A percentile compares a stretch with the other conserved stretches of the same genome.
Conservation (phyloP, 2,329 filamentous ascomycete genomes). For the Aspergillus novoparasiticus region DNA sequence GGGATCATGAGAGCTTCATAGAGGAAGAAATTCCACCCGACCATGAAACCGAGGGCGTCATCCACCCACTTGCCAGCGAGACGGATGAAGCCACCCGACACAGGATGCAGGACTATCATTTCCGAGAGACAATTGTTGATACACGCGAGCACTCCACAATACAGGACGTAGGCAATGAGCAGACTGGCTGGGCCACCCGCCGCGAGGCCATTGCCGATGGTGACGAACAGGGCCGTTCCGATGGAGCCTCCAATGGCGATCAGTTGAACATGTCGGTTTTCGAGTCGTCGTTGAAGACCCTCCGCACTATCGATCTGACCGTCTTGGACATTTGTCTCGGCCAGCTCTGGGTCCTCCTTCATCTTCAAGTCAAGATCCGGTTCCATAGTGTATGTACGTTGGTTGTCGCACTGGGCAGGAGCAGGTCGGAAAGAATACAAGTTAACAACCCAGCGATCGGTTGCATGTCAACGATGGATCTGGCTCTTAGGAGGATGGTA, state of each 20-base stretch:
- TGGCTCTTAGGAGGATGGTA: not conserved
- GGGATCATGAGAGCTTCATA: conserved; percentile 24
- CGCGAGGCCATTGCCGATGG: conserved; percentile 34
- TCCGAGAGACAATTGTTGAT: conserved; percentile 24
- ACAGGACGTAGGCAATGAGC: conserved; percentile 28
- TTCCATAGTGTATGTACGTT: not conserved
- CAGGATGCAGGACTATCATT: conserved; percentile 28
- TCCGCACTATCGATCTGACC: not conserved
- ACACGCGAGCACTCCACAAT: conserved; percentile 25
- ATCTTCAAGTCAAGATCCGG: not conserved
- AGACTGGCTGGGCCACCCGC: conserved; percentile 38
- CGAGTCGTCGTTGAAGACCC: not conserved
- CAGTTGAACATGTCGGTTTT: not conserved
- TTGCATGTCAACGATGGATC: not conserved
- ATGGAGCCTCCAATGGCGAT: not conserved
- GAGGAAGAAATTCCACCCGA: conserved; percentile 29
- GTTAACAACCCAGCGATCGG: not conserved
- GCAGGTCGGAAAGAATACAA: not conserved
- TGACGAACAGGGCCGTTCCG: conserved; percentile 16
- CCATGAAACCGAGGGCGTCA: conserved; percentile 27
- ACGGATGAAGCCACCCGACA: conserved; percentile 18
- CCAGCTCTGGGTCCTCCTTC: not conserved
- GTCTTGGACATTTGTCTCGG: not conserved
- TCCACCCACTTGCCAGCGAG: conserved; percentile 29
- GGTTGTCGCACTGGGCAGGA: not conserved